These are phyloP conservation scores for Serendipita sp. DNA, from an alignment of 768 basidiomycete species.

Conservation along the genomic window DNA sequence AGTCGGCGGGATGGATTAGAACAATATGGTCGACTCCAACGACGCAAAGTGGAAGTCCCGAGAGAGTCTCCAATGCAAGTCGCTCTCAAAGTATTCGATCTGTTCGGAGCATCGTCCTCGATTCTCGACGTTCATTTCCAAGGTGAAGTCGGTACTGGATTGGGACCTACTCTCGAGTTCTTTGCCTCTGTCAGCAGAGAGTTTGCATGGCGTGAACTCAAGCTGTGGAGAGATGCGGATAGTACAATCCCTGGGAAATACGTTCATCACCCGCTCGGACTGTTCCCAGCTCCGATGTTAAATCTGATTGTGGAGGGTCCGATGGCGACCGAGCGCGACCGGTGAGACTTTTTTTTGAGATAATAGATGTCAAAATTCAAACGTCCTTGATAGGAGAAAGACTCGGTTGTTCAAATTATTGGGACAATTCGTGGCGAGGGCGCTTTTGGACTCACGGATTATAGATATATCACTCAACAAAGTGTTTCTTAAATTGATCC, in stretches of 20 bases:
- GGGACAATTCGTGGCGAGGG: constrained; percentile 93
- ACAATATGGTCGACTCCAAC: constrained; percentile 78
- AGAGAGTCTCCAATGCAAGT: constrained; percentile 90
- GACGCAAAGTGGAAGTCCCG: constrained; percentile 94
- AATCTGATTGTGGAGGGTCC: background rate
- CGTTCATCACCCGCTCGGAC: constrained; percentile 69
- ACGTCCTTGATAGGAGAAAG: constrained; percentile 40
- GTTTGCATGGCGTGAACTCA: constrained; percentile 75
- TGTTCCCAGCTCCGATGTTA: constrained; percentile 71
- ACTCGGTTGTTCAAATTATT: constrained; percentile 78
- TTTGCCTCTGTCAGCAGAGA: constrained; percentile 95
- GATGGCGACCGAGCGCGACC: background rate
- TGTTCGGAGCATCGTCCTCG: constrained; percentile 88
- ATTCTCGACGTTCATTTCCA: constrained; percentile 97
- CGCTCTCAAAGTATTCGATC: constrained; percentile 88
- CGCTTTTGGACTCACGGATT: constrained; percentile 91
- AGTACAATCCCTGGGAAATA: constrained; percentile 40
- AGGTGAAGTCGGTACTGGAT: constrained; percentile 93
- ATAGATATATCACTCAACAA: constrained; percentile 93
- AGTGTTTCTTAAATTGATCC: constrained; percentile 79
- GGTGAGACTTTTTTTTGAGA: background rate
- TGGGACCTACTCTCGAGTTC: constrained; percentile 96
- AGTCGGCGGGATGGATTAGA: constrained; percentile 82
- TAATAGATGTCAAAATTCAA: background rate
- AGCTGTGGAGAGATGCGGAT: constrained; percentile 86